Base-by-base conservation (phyloP, 208 protist species). In the Leishmania tarentolae region DNA sequence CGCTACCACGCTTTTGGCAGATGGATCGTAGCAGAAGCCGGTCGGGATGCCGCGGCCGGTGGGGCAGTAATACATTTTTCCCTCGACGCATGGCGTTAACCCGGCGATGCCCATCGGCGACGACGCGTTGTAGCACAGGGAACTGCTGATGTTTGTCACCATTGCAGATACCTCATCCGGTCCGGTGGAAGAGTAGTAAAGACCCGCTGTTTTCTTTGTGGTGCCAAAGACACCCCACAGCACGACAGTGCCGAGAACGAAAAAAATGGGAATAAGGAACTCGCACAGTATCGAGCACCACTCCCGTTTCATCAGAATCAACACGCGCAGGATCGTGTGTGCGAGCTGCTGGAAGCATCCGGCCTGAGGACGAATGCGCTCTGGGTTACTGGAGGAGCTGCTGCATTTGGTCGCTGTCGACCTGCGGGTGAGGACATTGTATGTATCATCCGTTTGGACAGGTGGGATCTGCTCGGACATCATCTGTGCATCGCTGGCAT, bases 191-290 rank as follows among this genome's bases (percentile, higher is more conserved):
- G 63, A 42, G 57, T 80, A 90, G 80, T 87, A 91, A 15, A 31
- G 0, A 11, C 8, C 71, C 2, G 63, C 85, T 5, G 42, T 46
- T 35, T 66, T 52, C 1, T 37, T 40, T 24, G 47, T 50, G 44
- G 53, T 79, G 72, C 85, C 86, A 53, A 87, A 88, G 68, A 89
- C 71, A 40, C 44, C 70, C 86, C 87, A 94, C 21, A 95, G 75
- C 7, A 84, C 53, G 28, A 94, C 79, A 5, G 86, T 79, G 46
- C 84, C 86, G 37, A 92, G 35, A 37, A 94, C 86, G 69, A 95
- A 93, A n/a, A 94, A 28, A 80, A 95, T 90, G 11, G 92, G 90
- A 35, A 93, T 87, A 19, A 92, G 2, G 19, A 94, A 35, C 84
- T 93, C 92, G 61, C 84, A 85, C 57, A 84, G 46, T 59, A 79